phyloP scores from a whole-genome alignment of 495 filamentous ascomycete genomes.

The Bacidia rubella region DNA sequence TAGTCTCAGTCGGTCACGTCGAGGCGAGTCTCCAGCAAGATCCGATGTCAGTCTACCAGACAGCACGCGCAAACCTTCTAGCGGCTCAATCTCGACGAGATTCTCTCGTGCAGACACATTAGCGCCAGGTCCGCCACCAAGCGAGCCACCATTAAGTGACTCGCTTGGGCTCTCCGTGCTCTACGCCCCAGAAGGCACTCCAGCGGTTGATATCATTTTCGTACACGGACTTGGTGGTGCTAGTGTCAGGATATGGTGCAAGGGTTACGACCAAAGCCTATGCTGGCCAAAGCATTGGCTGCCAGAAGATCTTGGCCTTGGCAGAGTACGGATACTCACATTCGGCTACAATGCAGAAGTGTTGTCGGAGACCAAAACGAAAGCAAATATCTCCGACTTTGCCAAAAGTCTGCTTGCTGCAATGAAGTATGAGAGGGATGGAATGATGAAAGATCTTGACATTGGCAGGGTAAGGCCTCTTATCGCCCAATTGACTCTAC shows the following conservation, averaged over 20 bases:
- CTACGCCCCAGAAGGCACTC: conserved; percentile 15
- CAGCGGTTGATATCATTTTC: conserved; percentile 18
- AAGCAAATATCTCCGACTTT: conserved; percentile 21
- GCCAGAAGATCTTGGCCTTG: conserved; percentile 19
- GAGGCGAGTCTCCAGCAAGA: too few species aligned
- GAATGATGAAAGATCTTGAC: background rate
- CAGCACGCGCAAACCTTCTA: too few species aligned
- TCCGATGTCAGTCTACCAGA: too few species aligned
- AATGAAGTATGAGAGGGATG: conserved; percentile 20
- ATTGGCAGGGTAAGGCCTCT: conserved; percentile 1
- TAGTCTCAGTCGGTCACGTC: too few species aligned
- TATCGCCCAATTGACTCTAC: too few species aligned
- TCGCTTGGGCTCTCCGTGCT: conserved; percentile 25
- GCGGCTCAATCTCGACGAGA: too few species aligned
- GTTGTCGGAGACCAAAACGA: background rate
- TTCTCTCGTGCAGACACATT: too few species aligned
- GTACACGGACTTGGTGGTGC: conserved; percentile 27
- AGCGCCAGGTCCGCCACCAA: background rate
- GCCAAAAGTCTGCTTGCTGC: conserved; percentile 22
- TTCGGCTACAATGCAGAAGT: conserved; percentile 26
- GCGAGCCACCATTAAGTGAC: background rate
- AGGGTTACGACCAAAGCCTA: conserved; percentile 15
- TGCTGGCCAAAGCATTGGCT: conserved; percentile 26
- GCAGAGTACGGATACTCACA: conserved; percentile 18
- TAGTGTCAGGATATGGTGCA: conserved; percentile 23